These are phyloP conservation scores for Colletotrichum cuscutae DNA, from an alignment of 2,329 filamentous ascomycete species.

Conservation along the genomic window DNA sequence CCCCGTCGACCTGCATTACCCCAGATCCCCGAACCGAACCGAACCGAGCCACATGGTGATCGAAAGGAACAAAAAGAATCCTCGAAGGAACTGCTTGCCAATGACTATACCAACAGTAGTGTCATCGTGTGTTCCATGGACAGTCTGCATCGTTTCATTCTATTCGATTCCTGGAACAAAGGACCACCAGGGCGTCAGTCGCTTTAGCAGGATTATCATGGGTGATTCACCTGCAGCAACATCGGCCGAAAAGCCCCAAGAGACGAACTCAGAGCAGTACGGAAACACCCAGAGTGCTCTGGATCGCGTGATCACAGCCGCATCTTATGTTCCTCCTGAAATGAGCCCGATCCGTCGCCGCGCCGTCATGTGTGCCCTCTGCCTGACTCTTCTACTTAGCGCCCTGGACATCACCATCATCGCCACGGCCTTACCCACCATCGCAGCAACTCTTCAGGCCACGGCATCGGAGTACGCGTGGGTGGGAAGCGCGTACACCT, in stretches of 20 bases:
- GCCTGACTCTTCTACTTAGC: slow-evolving; percentile 40
- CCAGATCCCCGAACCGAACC: not conserved
- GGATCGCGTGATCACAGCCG: not conserved
- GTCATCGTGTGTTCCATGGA: not conserved
- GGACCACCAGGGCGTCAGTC: no score
- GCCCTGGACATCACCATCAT: slow-evolving; percentile 43
- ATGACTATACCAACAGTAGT: not conserved
- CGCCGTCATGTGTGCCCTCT: slow-evolving; percentile 35
- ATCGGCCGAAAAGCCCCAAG: not conserved
- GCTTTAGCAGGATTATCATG: not conserved
- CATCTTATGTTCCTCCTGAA: not conserved
- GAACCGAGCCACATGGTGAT: not conserved
- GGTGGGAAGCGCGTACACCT: slow-evolving; percentile 41
- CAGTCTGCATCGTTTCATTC: not conserved
- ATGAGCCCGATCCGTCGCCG: not conserved
- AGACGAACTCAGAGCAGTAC: not conserved
- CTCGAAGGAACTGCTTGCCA: not conserved
- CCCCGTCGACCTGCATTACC: not conserved
- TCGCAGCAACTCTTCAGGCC: slow-evolving; percentile 37
- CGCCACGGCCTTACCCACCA: slow-evolving; percentile 42
- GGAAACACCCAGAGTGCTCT: not conserved
- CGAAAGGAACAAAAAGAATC: not conserved
- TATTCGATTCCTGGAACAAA: not conserved
- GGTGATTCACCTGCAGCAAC: not conserved
- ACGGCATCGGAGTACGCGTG: slow-evolving; percentile 41